Conservation (phyloP, 768 basidiomycete genomes). For the Auricularia sp. region DNA sequence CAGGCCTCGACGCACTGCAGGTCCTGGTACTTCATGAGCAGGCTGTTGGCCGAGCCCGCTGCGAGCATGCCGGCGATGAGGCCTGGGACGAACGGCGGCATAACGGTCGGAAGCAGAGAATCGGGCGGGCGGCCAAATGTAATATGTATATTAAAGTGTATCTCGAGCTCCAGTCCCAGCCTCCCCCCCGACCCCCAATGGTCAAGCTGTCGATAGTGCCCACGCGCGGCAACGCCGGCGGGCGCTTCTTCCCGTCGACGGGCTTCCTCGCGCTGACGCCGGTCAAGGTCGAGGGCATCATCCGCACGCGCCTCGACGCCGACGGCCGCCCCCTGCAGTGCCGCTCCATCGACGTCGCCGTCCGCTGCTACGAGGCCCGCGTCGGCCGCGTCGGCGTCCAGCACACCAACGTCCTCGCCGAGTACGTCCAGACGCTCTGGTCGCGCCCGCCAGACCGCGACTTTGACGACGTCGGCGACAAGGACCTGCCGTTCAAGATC, state of each 20-base stretch:
- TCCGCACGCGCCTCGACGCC: conserved; percentile 58
- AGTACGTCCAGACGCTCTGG: conserved; percentile 61
- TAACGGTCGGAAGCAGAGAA: conserved; percentile 18
- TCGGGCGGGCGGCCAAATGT: not conserved
- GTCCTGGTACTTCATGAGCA: conserved; percentile 44
- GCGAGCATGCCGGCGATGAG: conserved; percentile 91
- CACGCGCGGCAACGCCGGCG: conserved; percentile 57
- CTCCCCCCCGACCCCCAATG: conserved; percentile 32
- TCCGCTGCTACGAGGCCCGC: conserved; percentile 77
- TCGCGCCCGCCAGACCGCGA: conserved; percentile 46
- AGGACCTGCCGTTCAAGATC: conserved; percentile 64
- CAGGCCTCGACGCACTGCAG: conserved; percentile 99
- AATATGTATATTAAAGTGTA: no score
- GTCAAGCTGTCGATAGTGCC: conserved; percentile 60
- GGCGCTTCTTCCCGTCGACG: conserved; percentile 60
- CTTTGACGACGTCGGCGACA: conserved; percentile 50
- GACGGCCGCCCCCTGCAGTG: conserved; percentile 60
- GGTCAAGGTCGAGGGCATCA: conserved; percentile 69
- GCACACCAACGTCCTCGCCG: conserved; percentile 58
- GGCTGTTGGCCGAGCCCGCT: conserved; percentile 34
- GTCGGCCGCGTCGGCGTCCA: conserved; percentile 46
- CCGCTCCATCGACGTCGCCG: conserved; percentile 57
- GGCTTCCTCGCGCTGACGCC: conserved; percentile 78
- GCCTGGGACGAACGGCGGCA: conserved; percentile 68
- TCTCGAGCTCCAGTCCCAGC: conserved; percentile 3